Percentiles rank a stretch among this genome's conserved stretches.
Evolutionary conservation across 163 green algal genomes (phyloP).

Genomic region (Trebouxia gelatinosa): DNA sequence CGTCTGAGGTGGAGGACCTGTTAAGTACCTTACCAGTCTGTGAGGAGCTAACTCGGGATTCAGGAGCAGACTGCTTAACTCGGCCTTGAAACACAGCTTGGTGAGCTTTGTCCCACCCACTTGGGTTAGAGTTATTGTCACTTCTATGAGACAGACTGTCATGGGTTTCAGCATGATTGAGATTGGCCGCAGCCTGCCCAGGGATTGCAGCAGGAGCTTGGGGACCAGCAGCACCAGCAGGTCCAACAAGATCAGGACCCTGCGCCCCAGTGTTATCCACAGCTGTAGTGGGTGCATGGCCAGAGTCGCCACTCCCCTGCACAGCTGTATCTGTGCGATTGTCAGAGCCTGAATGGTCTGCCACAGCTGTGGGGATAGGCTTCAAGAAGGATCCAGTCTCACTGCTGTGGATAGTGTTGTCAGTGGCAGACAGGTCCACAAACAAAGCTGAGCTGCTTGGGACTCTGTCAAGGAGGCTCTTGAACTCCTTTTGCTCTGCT

Average conservation of each 20-base stretch:
- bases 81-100: too few species aligned
- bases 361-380: background rate
- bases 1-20: background rate
- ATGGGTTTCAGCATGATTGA: background rate
- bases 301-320: background rate
- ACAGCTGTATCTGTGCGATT: background rate
- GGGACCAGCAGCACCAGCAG: too few species aligned
- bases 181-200: too few species aligned
- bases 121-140: background rate
- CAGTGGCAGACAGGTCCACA: too few species aligned
- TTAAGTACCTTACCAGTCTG: background rate
- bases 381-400: too few species aligned
- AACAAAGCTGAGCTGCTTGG: too few species aligned
- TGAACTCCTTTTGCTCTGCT: too few species aligned
- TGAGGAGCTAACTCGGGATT: too few species aligned
- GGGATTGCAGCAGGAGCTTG: too few species aligned
- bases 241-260: too few species aligned
- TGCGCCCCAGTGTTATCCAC: background rate
- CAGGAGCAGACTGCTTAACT: background rate
- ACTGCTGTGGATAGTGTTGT: too few species aligned
- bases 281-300: background rate
- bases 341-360: background rate
- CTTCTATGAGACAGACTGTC: background rate
- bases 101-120: conserved; percentile 5
- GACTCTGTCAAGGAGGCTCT: too few species aligned